phyloP scores from a whole-genome alignment of 148 eudicot species.

The Spergularia bocconei region DNA sequence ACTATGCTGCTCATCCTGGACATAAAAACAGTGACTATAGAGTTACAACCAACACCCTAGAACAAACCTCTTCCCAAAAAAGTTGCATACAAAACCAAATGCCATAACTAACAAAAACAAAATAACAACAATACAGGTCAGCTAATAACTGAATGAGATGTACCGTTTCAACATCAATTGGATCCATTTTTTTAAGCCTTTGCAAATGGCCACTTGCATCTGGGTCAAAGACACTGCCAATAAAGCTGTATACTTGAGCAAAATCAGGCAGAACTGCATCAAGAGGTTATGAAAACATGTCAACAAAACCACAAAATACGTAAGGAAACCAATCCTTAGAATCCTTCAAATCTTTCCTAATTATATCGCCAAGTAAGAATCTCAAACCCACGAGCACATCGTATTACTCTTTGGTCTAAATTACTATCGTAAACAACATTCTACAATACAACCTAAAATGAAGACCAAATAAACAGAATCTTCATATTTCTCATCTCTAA shows the following conservation, averaged over 20 bases:
- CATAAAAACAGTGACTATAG: background rate
- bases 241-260: slow-evolving; percentile 86
- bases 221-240: slow-evolving; percentile 96
- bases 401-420: background rate
- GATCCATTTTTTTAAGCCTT: slow-evolving; percentile 81
- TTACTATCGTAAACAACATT: background rate
- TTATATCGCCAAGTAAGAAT: background rate
- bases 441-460: background rate
- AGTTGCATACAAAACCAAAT: background rate
- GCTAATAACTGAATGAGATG: slow-evolving; percentile 5
- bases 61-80: background rate
- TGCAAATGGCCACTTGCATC: slow-evolving; percentile 56
- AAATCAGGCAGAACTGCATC: slow-evolving; percentile 94
- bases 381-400: background rate
- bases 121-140: background rate
- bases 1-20: background rate
- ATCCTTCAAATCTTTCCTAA: background rate
- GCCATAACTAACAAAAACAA: background rate
- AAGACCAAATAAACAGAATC: background rate
- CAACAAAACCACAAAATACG: background rate
- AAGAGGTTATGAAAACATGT: slow-evolving; percentile 1
- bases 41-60: background rate
- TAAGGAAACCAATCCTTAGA: background rate
- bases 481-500: background rate
- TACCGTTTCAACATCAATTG: slow-evolving; percentile 95